Evolutionary conservation across 2,329 filamentous ascomycete species (phyloP).

Genomic region (Exserohilum turcica): DNA sequence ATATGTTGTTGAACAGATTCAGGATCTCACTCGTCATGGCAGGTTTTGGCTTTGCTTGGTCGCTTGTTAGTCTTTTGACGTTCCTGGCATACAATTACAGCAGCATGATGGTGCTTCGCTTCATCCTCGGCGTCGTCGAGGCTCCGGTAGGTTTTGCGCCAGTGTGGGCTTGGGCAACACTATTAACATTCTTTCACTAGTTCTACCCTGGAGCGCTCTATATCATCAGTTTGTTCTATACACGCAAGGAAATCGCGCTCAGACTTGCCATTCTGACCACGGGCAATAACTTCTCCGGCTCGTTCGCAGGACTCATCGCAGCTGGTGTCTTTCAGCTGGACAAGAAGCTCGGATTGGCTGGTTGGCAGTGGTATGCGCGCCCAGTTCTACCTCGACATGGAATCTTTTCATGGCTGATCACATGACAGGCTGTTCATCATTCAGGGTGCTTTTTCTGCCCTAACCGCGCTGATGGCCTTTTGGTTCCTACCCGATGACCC

Average conservation of each 20-base stretch:
- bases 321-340: constrained; percentile 47
- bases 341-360: constrained; percentile 47
- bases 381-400: not conserved
- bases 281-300: constrained; percentile 48
- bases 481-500: constrained; percentile 27
- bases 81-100: constrained; percentile 5
- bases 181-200: not conserved
- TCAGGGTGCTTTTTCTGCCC: not conserved
- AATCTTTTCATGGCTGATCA: not conserved
- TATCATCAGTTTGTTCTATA: constrained; percentile 47
- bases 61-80: constrained; percentile 32
- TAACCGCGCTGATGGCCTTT: constrained; percentile 17
- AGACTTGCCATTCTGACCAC: constrained; percentile 45
- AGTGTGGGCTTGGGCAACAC: not conserved
- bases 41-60: constrained; percentile 44
- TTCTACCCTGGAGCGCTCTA: constrained; percentile 44
- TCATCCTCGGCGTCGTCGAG: constrained; percentile 36
- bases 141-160: constrained; percentile 17
- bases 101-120: constrained; percentile 25
- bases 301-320: constrained; percentile 51
- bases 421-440: not conserved
- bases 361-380: constrained; percentile 46
- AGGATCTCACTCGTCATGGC: constrained; percentile 38
- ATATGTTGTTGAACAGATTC: constrained; percentile 49
- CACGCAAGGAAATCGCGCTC: constrained; percentile 41